These are phyloP conservation scores for Mycena belliarum DNA, from an alignment of 768 basidiomycete genomes.

Conservation along the genomic window DNA sequence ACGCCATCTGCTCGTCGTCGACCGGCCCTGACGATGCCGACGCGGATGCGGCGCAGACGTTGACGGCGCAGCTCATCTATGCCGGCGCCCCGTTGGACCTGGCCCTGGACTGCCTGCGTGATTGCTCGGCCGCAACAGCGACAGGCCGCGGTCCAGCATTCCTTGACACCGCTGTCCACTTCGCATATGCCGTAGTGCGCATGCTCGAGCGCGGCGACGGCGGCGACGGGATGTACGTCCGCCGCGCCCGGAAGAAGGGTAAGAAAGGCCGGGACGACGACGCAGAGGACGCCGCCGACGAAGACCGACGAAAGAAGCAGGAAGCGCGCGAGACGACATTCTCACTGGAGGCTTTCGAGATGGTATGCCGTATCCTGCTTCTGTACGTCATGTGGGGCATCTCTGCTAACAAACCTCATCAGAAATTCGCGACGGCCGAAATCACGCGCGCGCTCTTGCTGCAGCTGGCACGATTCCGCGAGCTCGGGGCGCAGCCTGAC, in stretches of 20 bases:
- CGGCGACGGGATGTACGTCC: conserved; percentile 74
- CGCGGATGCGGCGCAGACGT: conserved; percentile 71
- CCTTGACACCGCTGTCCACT: conserved; percentile 82
- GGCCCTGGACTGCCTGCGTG: conserved; percentile 71
- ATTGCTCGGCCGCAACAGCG: conserved; percentile 74
- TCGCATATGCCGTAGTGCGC: conserved; percentile 81
- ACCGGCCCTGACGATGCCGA: conserved; percentile 16
- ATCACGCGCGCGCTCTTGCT: conserved; percentile 81
- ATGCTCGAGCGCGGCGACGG: conserved; percentile 89
- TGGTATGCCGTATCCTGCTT: conserved; percentile 51
- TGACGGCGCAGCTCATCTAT: conserved; percentile 92
- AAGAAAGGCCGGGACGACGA: conserved; percentile 49
- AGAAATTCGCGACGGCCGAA: conserved; percentile 91
- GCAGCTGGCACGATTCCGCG: conserved; percentile 83
- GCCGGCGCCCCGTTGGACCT: conserved; percentile 94
- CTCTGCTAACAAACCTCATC: conserved; percentile 11
- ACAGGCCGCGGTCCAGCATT: conserved; percentile 65
- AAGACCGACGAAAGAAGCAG: conserved; percentile 51
- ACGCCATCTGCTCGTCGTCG: conserved; percentile 59
- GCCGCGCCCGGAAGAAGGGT: conserved; percentile 53
- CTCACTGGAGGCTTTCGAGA: conserved; percentile 89
- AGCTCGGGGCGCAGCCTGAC: conserved; percentile 69
- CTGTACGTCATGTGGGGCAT: not conserved
- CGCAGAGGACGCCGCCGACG: conserved; percentile 70
- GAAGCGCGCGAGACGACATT: conserved; percentile 85